Percentiles rank a stretch among this genome's conserved stretches.
Conservation (phyloP, 2,329 filamentous ascomycete genomes). For the Geosmithia morbida region DNA sequence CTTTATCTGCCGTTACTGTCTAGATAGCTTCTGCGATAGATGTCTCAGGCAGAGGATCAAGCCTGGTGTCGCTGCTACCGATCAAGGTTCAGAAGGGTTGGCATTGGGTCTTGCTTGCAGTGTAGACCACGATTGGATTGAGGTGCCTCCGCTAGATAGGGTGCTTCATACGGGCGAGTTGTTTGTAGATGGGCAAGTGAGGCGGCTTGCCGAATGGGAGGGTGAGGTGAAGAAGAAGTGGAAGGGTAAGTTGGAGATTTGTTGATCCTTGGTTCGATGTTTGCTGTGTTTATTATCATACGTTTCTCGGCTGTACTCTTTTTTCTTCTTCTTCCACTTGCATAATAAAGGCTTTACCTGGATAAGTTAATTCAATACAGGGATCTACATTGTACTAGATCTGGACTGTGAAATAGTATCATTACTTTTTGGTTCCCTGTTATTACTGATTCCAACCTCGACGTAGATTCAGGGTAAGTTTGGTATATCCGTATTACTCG, state of each 20-base stretch:
- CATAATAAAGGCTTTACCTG: too few relatives aligned
- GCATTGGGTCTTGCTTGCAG: constrained; percentile 13
- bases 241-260: constrained; percentile 2
- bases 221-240: constrained; percentile 15
- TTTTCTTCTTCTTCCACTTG: too few relatives aligned
- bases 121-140: constrained; percentile 22
- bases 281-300: too few relatives aligned
- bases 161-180: constrained; percentile 23
- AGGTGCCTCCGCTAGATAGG: constrained; percentile 18
- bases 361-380: too few relatives aligned
- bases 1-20: constrained; percentile 20
- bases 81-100: constrained; percentile 7
- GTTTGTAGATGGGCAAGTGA: constrained; percentile 16
- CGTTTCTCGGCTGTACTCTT: too few relatives aligned
- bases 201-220: constrained; percentile 21
- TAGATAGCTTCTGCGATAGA: constrained; percentile 21
- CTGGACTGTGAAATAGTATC: too few relatives aligned
- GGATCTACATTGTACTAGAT: too few relatives aligned
- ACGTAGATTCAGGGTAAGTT: too few relatives aligned
- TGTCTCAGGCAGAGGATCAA: constrained; percentile 17
- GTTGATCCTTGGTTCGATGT: background rate
- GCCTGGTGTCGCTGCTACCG: constrained; percentile 9
- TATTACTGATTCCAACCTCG: too few relatives aligned
- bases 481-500: too few relatives aligned
- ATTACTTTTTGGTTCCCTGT: too few relatives aligned